Evolutionary conservation across 306 rosid genomes (phyloP).

Genomic region (Lupinus albus): DNA sequence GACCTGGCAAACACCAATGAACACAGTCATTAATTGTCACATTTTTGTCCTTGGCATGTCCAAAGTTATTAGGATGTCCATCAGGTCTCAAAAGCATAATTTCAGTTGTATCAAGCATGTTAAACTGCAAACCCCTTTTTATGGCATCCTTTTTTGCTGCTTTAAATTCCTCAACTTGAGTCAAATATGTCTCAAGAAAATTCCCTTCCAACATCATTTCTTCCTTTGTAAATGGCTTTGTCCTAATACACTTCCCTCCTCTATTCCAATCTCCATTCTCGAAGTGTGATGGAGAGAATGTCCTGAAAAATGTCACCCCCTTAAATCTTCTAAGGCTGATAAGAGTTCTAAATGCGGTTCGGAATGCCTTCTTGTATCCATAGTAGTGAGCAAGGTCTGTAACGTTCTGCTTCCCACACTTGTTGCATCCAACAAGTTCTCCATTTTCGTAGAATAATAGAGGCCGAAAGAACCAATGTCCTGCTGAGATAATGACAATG

Average conservation of each 20-base stretch:
- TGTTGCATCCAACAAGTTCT: constrained; percentile 60
- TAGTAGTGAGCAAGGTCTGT: constrained; percentile 45
- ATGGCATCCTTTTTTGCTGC: constrained; percentile 53
- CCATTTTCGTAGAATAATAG: constrained; percentile 57
- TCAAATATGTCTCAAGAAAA: constrained; percentile 45
- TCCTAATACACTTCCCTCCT: constrained; percentile 83
- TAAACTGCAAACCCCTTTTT: constrained; percentile 56
- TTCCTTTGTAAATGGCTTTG: constrained; percentile 58
- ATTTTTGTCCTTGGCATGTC: constrained; percentile 54
- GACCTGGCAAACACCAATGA: constrained; percentile 98
- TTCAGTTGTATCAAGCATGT: constrained; percentile 66
- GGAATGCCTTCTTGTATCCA: constrained; percentile 69
- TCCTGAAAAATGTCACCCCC: constrained; percentile 78
- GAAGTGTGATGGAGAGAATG: constrained; percentile 86
- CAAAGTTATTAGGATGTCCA: constrained; percentile 81
- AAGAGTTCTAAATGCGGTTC: constrained; percentile 59
- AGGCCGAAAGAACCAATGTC: constrained; percentile 91
- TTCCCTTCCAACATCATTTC: constrained; percentile 47
- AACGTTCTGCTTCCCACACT: constrained; percentile 52
- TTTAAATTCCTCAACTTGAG: constrained; percentile 63
- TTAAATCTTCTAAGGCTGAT: constrained; percentile 47
- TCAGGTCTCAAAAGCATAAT: constrained; percentile 82
- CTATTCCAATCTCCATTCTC: constrained; percentile 86
- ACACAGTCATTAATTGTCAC: constrained; percentile 71
- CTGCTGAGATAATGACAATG: constrained; percentile 77